A percentile compares a stretch with the other conserved stretches of the same genome.
phyloP scores from a whole-genome alignment of 1,284 basidiomycete species.

The Rhodofomes roseus region DNA sequence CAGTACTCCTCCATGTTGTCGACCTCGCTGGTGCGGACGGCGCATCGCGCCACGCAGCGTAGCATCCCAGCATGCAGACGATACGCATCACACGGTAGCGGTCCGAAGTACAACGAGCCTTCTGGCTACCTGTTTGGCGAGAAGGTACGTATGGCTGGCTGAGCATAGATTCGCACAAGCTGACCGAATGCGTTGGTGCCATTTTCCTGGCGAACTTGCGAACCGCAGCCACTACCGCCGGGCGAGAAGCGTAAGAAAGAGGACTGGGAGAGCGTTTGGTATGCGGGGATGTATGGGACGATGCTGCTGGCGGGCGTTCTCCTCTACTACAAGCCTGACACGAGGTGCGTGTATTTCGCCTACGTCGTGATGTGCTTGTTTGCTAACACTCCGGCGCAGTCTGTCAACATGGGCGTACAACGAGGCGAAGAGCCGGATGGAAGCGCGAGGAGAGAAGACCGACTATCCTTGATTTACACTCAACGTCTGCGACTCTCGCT shows the following conservation, averaged over 20 bases:
- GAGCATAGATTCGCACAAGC: neutral
- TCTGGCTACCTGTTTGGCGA: conserved; percentile 86
- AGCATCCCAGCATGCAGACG: conserved; percentile 29
- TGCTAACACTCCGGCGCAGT: conserved; percentile 34
- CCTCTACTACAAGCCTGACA: conserved; percentile 94
- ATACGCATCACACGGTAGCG: conserved; percentile 66
- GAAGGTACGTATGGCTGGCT: conserved; percentile 53
- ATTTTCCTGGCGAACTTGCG: neutral
- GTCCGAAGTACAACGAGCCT: conserved; percentile 84
- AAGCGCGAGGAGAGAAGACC: conserved; percentile 81
- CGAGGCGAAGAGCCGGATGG: conserved; percentile 87
- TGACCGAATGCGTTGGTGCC: neutral
- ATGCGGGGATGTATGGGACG: conserved; percentile 87
- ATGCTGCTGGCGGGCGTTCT: conserved; percentile 77
- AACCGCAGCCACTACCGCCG: conserved; percentile 59
- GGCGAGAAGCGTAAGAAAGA: conserved; percentile 86
- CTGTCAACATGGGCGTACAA: conserved; percentile 88
- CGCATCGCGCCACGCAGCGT: conserved; percentile 21
- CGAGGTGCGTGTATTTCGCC: conserved; percentile 57
- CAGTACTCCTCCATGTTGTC: conserved; percentile 28
- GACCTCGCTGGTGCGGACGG: conserved; percentile 28
- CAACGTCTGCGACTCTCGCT: neutral
- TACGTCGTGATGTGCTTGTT: neutral
- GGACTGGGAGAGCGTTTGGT: conserved; percentile 88
- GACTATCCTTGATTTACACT: conserved; percentile 46